These are phyloP conservation scores for Cytidiella melzeri DNA, from an alignment of 768 basidiomycete species.

Conservation along the genomic window DNA sequence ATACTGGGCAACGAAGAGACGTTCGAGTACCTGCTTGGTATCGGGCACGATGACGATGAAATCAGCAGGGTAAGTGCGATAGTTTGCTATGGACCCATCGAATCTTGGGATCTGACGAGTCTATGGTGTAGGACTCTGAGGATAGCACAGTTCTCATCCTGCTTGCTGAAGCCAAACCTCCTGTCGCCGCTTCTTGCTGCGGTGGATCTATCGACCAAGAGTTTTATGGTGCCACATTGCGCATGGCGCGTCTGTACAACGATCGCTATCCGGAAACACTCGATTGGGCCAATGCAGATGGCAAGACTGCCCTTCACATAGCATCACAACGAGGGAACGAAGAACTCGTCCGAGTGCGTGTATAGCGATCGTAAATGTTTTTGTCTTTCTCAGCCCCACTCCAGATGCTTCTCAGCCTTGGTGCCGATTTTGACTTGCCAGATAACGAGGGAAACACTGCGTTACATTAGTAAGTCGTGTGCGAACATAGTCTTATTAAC, in stretches of 20 bases:
- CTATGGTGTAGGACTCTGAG: constrained; percentile 68
- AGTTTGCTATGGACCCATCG: no score
- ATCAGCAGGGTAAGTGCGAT: constrained; percentile 66
- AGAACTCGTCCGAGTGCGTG: constrained; percentile 74
- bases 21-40: constrained; percentile 82
- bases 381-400: not conserved
- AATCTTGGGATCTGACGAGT: not conserved
- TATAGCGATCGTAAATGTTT: constrained; percentile 3
- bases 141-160: constrained; percentile 92
- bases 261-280: constrained; percentile 83
- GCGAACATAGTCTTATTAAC: not conserved
- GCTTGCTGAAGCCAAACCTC: constrained; percentile 75
- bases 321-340: constrained; percentile 87
- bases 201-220: constrained; percentile 48
- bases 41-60: constrained; percentile 91
- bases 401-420: constrained; percentile 87
- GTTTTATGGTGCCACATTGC: constrained; percentile 63
- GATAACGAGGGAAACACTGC: constrained; percentile 92
- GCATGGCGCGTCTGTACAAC: constrained; percentile 84
- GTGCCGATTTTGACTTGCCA: constrained; percentile 83
- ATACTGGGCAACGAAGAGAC: constrained; percentile 86
- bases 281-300: constrained; percentile 89
- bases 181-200: constrained; percentile 38
- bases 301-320: constrained; percentile 86
- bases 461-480: constrained; percentile 74